Evolutionary conservation across 345 rosid species (phyloP).

Genomic region (Nasturtium officinale): DNA sequence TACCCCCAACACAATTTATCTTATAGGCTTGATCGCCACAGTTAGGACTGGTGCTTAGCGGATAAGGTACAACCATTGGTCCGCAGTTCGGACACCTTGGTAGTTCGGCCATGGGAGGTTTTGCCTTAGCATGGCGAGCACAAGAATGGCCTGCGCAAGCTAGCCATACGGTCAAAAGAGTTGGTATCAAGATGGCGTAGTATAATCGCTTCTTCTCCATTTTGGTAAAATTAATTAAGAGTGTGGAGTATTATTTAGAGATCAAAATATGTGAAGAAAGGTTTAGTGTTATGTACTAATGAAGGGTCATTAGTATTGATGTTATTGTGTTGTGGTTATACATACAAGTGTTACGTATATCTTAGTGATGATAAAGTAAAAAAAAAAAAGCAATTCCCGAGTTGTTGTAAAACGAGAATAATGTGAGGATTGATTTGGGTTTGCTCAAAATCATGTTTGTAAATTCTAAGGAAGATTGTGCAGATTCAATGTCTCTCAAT

Average conservation of each 20-base stretch:
- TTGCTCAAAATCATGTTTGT: conserved; percentile 36
- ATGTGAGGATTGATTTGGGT: conserved; percentile 36
- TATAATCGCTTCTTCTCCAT: conserved; percentile 25
- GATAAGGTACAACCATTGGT: conserved; percentile 47
- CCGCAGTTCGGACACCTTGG: conserved; percentile 50
- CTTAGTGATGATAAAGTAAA: conserved; percentile 9
- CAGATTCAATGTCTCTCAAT: conserved; percentile 36
- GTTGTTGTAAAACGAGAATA: conserved; percentile 34
- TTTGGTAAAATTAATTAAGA: neutral
- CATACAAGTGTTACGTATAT: conserved; percentile 10
- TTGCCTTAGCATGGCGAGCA: conserved; percentile 36
- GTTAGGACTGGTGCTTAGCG: conserved; percentile 44
- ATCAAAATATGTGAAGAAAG: conserved; percentile 6
- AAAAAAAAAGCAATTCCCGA: conserved; percentile 24
- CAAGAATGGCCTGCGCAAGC: conserved; percentile 4
- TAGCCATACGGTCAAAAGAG: conserved; percentile 28
- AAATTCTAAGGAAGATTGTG: conserved; percentile 37
- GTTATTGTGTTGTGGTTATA: conserved; percentile 30
- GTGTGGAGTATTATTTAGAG: conserved; percentile 1
- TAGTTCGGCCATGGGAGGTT: conserved; percentile 27
- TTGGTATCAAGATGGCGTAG: conserved; percentile 15
- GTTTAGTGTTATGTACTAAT: conserved; percentile 32
- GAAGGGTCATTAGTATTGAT: conserved; percentile 14
- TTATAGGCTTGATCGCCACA: conserved; percentile 50
- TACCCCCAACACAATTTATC: conserved; percentile 49